Evolutionary conservation across 148 eudicot genomes (phyloP).

Genomic region (Rhododendron molle): DNA sequence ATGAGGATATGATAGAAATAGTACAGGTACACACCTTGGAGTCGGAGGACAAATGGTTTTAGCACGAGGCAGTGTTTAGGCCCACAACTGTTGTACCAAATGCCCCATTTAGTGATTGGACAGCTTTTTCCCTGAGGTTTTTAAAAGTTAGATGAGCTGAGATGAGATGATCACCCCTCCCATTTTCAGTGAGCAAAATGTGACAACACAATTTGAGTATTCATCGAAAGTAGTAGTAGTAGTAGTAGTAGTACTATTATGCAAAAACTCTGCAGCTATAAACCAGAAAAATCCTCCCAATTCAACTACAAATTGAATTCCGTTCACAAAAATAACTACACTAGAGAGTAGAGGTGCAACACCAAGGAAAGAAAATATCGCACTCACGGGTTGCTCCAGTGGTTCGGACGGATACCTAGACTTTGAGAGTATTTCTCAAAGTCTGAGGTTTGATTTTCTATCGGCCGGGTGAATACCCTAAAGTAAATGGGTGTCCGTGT

Average conservation of each 20-base stretch:
- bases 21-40: neutral
- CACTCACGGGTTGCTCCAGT: too few relatives aligned
- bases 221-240: neutral
- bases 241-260: too few relatives aligned
- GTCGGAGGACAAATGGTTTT: neutral
- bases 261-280: too few relatives aligned
- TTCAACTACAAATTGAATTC: neutral
- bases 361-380: too few relatives aligned
- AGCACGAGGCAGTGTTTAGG: neutral
- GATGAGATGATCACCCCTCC: neutral
- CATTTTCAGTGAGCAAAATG: neutral
- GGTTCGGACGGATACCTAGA: fast-evolving
- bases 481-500: too few relatives aligned
- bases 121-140: neutral
- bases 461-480: too few relatives aligned
- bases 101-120: neutral
- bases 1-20: neutral
- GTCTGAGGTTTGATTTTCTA: too few relatives aligned
- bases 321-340: too few relatives aligned
- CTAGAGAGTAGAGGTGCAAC: too few relatives aligned
- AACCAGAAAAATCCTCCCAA: too few relatives aligned
- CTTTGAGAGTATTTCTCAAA: too few relatives aligned
- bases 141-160: too few relatives aligned
- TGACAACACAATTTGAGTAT: neutral
- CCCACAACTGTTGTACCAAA: neutral